These are phyloP conservation scores for Microsporum ferrugineum DNA, from an alignment of 2,329 filamentous ascomycete species.

Conservation along the genomic window DNA sequence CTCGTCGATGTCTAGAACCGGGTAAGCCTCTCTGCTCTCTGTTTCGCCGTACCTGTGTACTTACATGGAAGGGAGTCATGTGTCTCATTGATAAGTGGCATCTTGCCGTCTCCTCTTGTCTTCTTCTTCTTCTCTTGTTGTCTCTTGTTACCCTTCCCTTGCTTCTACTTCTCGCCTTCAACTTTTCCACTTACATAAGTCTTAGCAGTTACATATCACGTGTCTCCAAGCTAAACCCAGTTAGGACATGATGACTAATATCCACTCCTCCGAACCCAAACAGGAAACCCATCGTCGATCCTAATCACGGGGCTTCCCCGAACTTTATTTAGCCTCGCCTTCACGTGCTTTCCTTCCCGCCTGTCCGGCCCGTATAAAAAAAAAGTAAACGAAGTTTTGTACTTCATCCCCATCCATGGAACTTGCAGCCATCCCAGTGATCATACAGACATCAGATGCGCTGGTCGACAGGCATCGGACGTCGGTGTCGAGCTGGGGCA, in stretches of 20 bases:
- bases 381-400: background rate
- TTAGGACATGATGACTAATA: background rate
- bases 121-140: too few relatives aligned
- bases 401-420: background rate
- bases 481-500: background rate
- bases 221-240: background rate
- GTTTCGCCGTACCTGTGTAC: slow-evolving; percentile 19
- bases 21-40: slow-evolving; percentile 4
- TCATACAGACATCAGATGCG: background rate
- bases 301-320: background rate
- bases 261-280: background rate
- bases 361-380: background rate
- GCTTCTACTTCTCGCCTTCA: background rate
- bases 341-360: background rate
- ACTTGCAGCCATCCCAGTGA: background rate
- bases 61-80: slow-evolving; percentile 75
- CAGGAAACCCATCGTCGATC: background rate
- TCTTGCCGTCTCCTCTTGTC: slow-evolving; percentile 22
- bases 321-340: background rate
- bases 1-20: slow-evolving; percentile 61
- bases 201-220: background rate
- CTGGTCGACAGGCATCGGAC: background rate
- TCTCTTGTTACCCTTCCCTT: background rate
- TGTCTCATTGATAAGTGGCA: slow-evolving; percentile 57
- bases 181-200: background rate